Evolutionary conservation across 2,329 filamentous ascomycete genomes (phyloP).

Genomic region (Raffaelea ambrosiae): DNA sequence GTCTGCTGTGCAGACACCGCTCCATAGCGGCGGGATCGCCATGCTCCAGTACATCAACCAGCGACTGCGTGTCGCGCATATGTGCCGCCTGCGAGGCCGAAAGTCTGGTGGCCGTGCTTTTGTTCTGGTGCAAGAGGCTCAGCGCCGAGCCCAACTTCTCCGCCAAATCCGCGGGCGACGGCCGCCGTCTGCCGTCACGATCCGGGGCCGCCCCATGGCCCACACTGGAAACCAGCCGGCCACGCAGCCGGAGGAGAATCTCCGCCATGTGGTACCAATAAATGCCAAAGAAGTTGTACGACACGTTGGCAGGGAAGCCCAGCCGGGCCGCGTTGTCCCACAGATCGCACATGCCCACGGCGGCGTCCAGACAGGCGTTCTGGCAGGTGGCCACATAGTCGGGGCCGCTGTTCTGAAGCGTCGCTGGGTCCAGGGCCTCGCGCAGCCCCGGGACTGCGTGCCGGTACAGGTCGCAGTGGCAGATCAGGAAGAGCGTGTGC

Average conservation of each 20-base stretch:
- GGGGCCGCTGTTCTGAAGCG: background rate
- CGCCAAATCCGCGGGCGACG: background rate
- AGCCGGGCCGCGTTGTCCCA: background rate
- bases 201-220: background rate
- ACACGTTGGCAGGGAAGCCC: background rate
- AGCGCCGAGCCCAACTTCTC: background rate
- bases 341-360: background rate
- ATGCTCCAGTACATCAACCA: background rate
- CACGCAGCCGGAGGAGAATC: background rate
- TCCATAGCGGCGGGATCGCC: background rate
- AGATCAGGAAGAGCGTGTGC: slow-evolving; percentile 3
- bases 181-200: background rate
- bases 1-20: background rate
- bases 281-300: background rate
- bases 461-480: slow-evolving; percentile 4
- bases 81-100: background rate
- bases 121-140: background rate
- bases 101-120: background rate
- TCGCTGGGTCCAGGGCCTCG: background rate
- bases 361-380: slow-evolving; percentile 1
- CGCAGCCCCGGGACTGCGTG: slow-evolving; percentile 2
- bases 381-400: slow-evolving; percentile 1
- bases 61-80: background rate
- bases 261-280: slow-evolving; percentile 3
- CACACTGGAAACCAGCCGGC: background rate